Base-by-base conservation (phyloP, 352 stramenopile genomes). In the Aphanomyces euteiches region DNA sequence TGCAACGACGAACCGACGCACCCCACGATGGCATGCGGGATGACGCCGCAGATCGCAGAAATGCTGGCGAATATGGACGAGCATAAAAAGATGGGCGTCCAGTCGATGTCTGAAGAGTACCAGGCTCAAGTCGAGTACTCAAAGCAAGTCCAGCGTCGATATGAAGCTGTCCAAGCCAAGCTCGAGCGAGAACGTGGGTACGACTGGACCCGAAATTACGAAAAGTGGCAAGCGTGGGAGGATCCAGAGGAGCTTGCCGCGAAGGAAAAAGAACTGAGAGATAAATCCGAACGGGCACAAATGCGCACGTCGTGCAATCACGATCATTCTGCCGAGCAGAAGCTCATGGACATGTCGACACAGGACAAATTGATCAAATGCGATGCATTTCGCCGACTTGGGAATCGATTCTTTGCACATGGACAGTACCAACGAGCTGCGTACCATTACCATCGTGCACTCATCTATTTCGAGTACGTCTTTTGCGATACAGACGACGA, bases 391-490 rank as follows among this genome's bases (percentile, higher is more conserved):
- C 79, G 84, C 7, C 68, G 76, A 4, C 69, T 95, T 5, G 87
- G 87, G 3, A 92, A 92, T 60, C 67, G 75, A 34, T 92, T 95
- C 73, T 93, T 90, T 68, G 72, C 74, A 45, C 85, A 95, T 48
- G 87, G 85, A 3, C 85, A 95, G 77, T 92, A 85, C 67, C 84
- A 92, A 66, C 82, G 85, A 72, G 87, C 87, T 0, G 82, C 83
- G 12, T 93, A 84, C 60, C 80, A 93, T 60, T 95, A 92, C 72
- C 85, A 95, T 75, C 84, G 84, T 59, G 85, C 87, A 45, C 77
- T 95, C 21, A 79, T 93, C 53, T 92, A 92, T 66, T 95, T 95
- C 74, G 87, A 95, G 76, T 95, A 95, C 70, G 76, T 95, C 15
- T 95, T 95, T 58, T 77, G 81, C 2, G 87, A 95, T 47, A 82